Base-by-base conservation (phyloP, 768 basidiomycete genomes). In the Mycena pura region DNA sequence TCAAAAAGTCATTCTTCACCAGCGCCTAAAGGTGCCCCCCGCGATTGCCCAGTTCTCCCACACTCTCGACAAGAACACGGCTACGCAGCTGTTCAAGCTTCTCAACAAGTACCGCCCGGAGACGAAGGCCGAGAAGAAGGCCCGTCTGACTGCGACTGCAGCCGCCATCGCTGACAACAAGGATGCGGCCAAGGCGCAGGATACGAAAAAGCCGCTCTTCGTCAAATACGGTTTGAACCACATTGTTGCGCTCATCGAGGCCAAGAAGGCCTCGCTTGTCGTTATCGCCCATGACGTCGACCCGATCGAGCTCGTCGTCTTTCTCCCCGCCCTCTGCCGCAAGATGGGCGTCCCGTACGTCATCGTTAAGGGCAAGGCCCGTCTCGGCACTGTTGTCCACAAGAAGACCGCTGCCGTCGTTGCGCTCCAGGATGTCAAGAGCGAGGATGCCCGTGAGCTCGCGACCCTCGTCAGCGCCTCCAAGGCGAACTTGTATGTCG, bases 291-390 rank as follows among this genome's bases (percentile, higher is more conserved):
- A 98, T 76, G 96, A 99, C 75, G 96, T 99, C 63, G 96, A 99
- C 84, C 96, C 96, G 39, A 97, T 99, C 66, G 96, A 99, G 81
- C 91, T 99, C 71, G 96, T 99, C 67, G 87, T 99, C 79, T 99
- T 93, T 90, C 85, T 99, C 62, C 96, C 96, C 57, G 95, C 96
- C 56, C 89, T 98, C 62, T 99, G 96, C 84, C 90, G 95, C 79
- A 98, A 99, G 89, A 98, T 98, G 96, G 96, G 96, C 76, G 92
- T 98, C 31, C 96, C 96, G 38, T 98, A 99, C 80, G 93, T 95
- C 66, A 97, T 99, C 68, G 95, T 96, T 69, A 98, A 98, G 83
- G 91, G 92, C 81, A 98, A 98, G 82, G 94, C 96, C 57, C 93
- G 96, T 75, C 93, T 99, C 72, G 96, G 96, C 69, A 94, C 96